Evolutionary conservation across 225 moss, liverwort and hornwort genomes (phyloP).

Genomic region (Pseudisothecium myosuroides): DNA sequence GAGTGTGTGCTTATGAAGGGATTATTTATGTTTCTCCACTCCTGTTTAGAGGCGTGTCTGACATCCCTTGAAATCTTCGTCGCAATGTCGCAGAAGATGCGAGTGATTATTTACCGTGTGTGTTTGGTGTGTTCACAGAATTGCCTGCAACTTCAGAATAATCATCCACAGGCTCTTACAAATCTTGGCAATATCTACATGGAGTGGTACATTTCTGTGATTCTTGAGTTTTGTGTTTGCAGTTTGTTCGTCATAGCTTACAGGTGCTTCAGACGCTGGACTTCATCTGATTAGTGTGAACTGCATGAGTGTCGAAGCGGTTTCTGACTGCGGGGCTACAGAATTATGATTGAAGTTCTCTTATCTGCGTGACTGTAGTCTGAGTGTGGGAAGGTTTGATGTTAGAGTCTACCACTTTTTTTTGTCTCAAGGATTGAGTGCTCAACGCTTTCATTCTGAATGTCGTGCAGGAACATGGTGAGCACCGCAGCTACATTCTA

Average conservation of each 20-base stretch:
- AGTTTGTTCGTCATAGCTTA: background rate
- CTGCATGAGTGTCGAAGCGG: background rate
- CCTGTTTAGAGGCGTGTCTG: background rate
- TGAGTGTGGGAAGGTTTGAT: background rate
- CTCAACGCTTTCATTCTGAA: background rate
- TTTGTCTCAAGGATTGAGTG: background rate
- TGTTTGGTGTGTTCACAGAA: constrained; percentile 34
- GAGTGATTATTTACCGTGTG: background rate
- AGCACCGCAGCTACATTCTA: constrained; percentile 82
- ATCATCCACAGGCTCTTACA: constrained; percentile 97
- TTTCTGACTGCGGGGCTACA: background rate
- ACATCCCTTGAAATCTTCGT: background rate
- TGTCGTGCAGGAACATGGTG: constrained; percentile 63
- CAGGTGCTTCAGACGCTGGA: background rate
- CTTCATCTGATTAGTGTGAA: background rate
- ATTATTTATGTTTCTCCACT: background rate
- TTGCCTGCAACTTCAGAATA: constrained; percentile 75
- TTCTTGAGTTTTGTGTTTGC: background rate
- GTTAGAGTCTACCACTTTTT: background rate
- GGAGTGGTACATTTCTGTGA: constrained; percentile 64
- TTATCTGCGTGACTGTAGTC: background rate
- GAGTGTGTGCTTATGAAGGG: background rate
- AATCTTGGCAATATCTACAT: constrained; percentile 98
- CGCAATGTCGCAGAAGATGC: background rate
- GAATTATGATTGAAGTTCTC: background rate